Evolutionary conservation across 2,329 filamentous ascomycete genomes (phyloP), one percentile per base, ranked within the genome.

Genomic region (Xylaria sp.): DNA sequence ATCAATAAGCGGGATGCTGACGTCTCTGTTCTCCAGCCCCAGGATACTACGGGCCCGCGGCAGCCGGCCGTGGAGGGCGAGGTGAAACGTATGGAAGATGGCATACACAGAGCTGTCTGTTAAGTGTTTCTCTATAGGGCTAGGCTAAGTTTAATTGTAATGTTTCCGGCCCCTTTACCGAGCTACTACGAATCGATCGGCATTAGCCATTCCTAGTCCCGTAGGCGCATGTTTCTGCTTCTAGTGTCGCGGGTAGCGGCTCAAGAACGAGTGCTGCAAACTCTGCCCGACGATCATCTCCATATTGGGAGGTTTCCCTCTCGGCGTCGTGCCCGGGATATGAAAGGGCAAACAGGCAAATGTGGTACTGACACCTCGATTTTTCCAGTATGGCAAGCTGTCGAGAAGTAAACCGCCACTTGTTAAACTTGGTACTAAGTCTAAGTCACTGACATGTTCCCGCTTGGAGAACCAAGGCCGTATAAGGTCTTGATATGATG

Each of bases 1-100:
- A 87, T 90, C 71, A 78, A 80, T 13, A 79, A 79, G 33, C 81
- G 83, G 66, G 72, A 77, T 35, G 71, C 80, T 9, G 86, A 89
- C 61, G 69, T 88, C 43, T 75, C 78, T 7, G 76, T 78, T 17
- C 79, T 83, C 70, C 79, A 82, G 49, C 57, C 13, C 31, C 23
- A 21, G 8, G 40, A 52, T 7, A 7, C 11, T 52, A 59, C 49
- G 10, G 38, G 52, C n/a, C 52, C 40, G 2, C 19, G 41, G 38
- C 41, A 54, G 46, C 62, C 4, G 52, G 60, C 25, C 21, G 33
- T 23, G 21, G 60, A 58, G 27, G 57, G 57, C n/a, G 19, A 52
- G 17, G 53, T 37, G 23, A 60, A 63, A 10, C 58, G 68, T 10
- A 33, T 76, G 71, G 69, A 62, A 25, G 71, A 71, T 13, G 73